Evolutionary conservation across 495 filamentous ascomycete genomes (phyloP), one percentile per base, ranked within the genome.

Genomic region (Aspergillus taichungensis): DNA sequence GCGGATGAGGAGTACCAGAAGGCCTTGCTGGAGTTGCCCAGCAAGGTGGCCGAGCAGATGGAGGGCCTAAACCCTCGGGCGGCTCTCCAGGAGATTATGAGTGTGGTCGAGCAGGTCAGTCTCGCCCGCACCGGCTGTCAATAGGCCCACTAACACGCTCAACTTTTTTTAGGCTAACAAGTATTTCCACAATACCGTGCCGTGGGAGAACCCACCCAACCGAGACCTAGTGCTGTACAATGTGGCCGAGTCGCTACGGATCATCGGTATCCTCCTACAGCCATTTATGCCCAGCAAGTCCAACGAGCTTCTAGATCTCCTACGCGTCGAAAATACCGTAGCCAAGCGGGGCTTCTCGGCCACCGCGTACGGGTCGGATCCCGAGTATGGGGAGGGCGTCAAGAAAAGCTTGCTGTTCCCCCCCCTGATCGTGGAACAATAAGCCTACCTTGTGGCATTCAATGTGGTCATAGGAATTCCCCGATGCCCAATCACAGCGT

Each of bases 221-320:
- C 47, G 71, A 10, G 64, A 77, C 46, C 59, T 68, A 43, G 69
- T 74, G 34, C 65, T 98, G 34, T 95, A 77, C 59, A 71, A 85
- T 30, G 70, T 73, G 41, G 78, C 80, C 2, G 92, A 98, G 59
- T 76, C 81, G n/a, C 59, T 96, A 34, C 82, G 92, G 13, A 76
- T 96, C 30, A 64, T 68, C 3, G 88, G 82, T 7, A 95, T 97
- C 44, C 67, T 97, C 31, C 67, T 98, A 28, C 91, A 95, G 61
- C 89, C 92, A 3, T 89, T 84, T 56, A 89, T 97, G 75, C 92
- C 92, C 3, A 71, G 63, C n/a, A 95, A 91, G 62, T 73, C 85
- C 37, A 60, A 65, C 30, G 71, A 82, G 52, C 55, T 97, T 37
- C 73, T 97, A 8, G 85, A 95, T 56, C 74, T 77, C 53, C 67